phyloP scores from a whole-genome alignment of 495 filamentous ascomycete species.

The Pyrenopolyporus hunteri region DNA sequence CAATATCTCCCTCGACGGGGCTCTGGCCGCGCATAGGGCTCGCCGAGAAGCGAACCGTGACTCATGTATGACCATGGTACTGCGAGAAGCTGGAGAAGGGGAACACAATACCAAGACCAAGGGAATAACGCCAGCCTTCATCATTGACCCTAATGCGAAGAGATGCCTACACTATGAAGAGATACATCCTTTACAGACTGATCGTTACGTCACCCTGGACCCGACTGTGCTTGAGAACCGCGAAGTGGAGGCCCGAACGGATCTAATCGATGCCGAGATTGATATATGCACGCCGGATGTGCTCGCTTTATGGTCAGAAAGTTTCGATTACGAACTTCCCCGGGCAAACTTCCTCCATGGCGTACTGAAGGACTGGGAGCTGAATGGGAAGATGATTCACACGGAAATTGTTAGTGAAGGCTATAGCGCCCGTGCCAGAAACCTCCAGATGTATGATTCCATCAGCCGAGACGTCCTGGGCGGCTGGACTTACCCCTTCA shows the following conservation, averaged over 20 bases:
- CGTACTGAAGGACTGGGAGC: conserved; percentile 93
- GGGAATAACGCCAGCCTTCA: conserved; percentile 78
- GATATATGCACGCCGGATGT: conserved; percentile 98
- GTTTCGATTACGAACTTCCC: conserved; percentile 93
- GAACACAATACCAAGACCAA: conserved; percentile 75
- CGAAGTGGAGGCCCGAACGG: conserved; percentile 80
- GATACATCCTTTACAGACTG: conserved; percentile 55
- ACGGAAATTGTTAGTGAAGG: conserved; percentile 85
- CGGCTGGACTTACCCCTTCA: conserved; percentile 91
- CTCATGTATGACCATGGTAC: conserved; percentile 97
- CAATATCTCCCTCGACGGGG: conserved; percentile 81
- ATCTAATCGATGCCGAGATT: conserved; percentile 92
- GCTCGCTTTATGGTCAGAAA: conserved; percentile 92
- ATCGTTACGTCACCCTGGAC: conserved; percentile 70
- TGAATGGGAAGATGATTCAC: conserved; percentile 95
- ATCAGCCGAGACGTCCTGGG: conserved; percentile 86
- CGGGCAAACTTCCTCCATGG: conserved; percentile 87
- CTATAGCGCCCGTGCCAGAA: conserved; percentile 80
- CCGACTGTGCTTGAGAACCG: conserved; percentile 63
- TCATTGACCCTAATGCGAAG: conserved; percentile 79
- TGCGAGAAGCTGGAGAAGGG: conserved; percentile 74
- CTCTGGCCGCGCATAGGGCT: conserved; percentile 77
- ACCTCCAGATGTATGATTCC: conserved; percentile 87
- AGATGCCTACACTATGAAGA: conserved; percentile 95
- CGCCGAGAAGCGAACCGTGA: conserved; percentile 86